phyloP scores from a whole-genome alignment of 768 basidiomycete genomes.

The Amanita brunnescens region DNA sequence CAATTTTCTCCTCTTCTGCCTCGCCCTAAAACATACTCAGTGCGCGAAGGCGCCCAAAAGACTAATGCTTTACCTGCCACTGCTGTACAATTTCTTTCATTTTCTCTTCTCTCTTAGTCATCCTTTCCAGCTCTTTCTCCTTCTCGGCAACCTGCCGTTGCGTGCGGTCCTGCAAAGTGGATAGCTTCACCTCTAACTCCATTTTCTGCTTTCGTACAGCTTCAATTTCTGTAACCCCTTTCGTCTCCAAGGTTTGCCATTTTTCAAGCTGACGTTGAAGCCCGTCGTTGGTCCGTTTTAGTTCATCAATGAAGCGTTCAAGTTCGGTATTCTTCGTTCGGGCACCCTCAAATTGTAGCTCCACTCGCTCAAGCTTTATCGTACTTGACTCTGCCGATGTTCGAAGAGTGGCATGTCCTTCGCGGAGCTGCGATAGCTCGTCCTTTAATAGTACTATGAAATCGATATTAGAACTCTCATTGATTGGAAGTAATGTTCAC shows the following conservation, averaged over 20 bases:
- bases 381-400: constrained; percentile 35
- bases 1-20: constrained; percentile 26
- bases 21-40: constrained; percentile 24
- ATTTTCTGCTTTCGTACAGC: constrained; percentile 42
- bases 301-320: constrained; percentile 47
- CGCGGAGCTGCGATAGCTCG: constrained; percentile 32
- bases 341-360: constrained; percentile 50
- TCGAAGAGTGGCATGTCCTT: constrained; percentile 41
- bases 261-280: constrained; percentile 57
- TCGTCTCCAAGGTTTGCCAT: constrained; percentile 61
- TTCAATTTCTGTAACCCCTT: constrained; percentile 52
- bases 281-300: constrained; percentile 44
- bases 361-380: constrained; percentile 48
- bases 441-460: constrained; percentile 20
- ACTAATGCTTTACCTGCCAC: constrained; percentile 34
- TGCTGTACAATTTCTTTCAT: constrained; percentile 30
- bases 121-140: constrained; percentile 31
- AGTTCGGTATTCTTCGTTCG: constrained; percentile 45
- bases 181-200: constrained; percentile 47
- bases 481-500: constrained; percentile 22
- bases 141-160: constrained; percentile 27
- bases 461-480: not conserved
- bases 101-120: constrained; percentile 32
- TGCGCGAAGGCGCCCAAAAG: not conserved
- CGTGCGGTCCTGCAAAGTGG: constrained; percentile 33